Percentiles rank a stretch among this genome's conserved stretches.
Evolutionary conservation across 768 basidiomycete genomes (phyloP).

Genomic region (Leccinum pellstonianum): DNA sequence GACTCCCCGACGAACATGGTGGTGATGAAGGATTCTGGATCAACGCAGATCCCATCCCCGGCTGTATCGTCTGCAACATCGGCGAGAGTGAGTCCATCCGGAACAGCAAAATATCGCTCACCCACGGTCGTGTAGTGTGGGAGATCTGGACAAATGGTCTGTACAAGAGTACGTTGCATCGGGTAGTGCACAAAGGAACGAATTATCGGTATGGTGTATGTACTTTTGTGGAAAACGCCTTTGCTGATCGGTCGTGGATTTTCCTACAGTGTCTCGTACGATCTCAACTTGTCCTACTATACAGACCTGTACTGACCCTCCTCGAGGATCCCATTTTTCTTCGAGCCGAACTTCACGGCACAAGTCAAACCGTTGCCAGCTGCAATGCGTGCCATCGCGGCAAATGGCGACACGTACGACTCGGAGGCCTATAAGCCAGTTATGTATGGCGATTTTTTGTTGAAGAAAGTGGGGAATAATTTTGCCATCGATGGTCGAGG

Average conservation of each 20-base stretch:
- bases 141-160: slow-evolving; percentile 88
- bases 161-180: slow-evolving; percentile 86
- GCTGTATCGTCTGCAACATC: slow-evolving; percentile 87
- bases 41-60: slow-evolving; percentile 77
- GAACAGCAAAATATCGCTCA: slow-evolving; percentile 1
- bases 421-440: slow-evolving; percentile 44
- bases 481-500: slow-evolving; percentile 49
- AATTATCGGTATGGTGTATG: slow-evolving; percentile 53
- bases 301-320: slow-evolving; percentile 4
- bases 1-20: slow-evolving; percentile 51
- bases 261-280: slow-evolving; percentile 66
- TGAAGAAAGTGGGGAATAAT: slow-evolving; percentile 70
- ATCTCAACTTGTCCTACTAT: neutral
- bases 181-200: slow-evolving; percentile 73
- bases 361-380: slow-evolving; percentile 62
- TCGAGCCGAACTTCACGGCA: slow-evolving; percentile 85
- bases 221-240: neutral
- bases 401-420: slow-evolving; percentile 15
- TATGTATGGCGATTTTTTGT: slow-evolving; percentile 77
- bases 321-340: slow-evolving; percentile 85
- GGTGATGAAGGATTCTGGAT: slow-evolving; percentile 72
- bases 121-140: slow-evolving; percentile 62
- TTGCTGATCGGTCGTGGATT: slow-evolving; percentile 2
- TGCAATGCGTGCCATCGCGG: slow-evolving; percentile 41
- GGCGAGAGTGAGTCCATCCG: slow-evolving; percentile 69